Conservation (phyloP, 2,329 filamentous ascomycete species). For the Colletotrichum navitas region DNA sequence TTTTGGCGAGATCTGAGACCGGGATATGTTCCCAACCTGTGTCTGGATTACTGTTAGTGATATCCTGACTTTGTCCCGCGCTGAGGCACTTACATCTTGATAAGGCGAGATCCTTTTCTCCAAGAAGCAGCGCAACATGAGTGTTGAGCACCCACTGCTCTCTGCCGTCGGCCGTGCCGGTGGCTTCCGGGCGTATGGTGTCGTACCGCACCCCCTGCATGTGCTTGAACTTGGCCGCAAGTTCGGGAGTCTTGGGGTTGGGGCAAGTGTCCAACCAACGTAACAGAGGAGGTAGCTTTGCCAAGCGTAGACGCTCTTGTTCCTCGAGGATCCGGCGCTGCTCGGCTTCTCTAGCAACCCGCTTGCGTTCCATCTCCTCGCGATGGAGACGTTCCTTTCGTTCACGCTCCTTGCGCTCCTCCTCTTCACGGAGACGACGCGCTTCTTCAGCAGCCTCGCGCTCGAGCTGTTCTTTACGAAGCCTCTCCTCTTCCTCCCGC, state of each 20-base stretch:
- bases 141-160: constrained; percentile 77
- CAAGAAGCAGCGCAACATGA: constrained; percentile 72
- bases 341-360: constrained; percentile 65
- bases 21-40: constrained; percentile 70
- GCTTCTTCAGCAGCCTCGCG: constrained; percentile 64
- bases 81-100: constrained; percentile 66
- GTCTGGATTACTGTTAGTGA: constrained; percentile 54
- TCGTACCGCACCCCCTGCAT: constrained; percentile 74
- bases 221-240: constrained; percentile 67
- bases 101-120: constrained; percentile 72
- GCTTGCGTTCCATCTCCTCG: constrained; percentile 63
- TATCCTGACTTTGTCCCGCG: no score
- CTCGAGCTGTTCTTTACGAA: constrained; percentile 59
- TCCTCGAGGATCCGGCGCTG: constrained; percentile 65
- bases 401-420: constrained; percentile 64
- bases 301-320: constrained; percentile 65
- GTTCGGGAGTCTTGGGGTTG: constrained; percentile 63
- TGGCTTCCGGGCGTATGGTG: constrained; percentile 68
- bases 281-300: constrained; percentile 70
- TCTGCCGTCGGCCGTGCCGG: constrained; percentile 67
- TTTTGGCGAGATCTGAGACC: constrained; percentile 67
- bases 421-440: constrained; percentile 64
- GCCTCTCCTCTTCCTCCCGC: constrained; percentile 62
- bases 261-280: constrained; percentile 69
- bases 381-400: constrained; percentile 58